These are phyloP conservation scores for Hypoxylon fragiforme DNA, from an alignment of 495 filamentous ascomycete species.

Conservation along the genomic window DNA sequence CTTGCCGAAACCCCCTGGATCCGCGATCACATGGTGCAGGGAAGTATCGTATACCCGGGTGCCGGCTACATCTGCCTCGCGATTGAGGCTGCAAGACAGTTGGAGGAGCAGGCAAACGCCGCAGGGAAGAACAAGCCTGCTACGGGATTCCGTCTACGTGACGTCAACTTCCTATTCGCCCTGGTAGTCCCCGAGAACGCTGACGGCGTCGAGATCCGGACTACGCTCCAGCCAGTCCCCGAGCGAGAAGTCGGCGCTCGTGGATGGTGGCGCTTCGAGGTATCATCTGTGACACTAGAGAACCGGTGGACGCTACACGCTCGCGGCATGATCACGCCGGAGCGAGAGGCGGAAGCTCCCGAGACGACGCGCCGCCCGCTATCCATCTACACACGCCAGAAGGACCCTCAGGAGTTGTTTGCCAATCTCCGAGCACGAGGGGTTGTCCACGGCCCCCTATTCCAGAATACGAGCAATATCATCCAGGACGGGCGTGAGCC, in stretches of 20 bases:
- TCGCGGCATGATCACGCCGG: neutral
- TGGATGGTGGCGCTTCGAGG: neutral
- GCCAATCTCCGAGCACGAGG: no score
- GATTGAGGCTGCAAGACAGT: neutral
- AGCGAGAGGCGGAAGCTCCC: no score
- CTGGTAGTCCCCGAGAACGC: neutral
- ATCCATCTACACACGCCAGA: no score
- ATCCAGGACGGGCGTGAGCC: neutral
- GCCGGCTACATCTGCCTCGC: neutral
- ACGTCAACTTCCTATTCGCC: neutral
- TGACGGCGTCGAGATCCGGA: neutral
- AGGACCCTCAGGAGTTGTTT: no score
- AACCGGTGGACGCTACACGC: neutral
- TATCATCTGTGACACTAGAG: neutral
- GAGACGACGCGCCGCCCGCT: no score
- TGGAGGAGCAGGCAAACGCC: neutral
- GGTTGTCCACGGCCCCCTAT: neutral
- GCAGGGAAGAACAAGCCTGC: neutral
- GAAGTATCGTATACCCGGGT: neutral
- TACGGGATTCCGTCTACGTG: neutral
- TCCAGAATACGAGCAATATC: neutral
- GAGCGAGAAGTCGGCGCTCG: neutral
- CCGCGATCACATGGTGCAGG: neutral
- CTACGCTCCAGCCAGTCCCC: neutral
- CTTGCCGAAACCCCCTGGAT: neutral